These are phyloP conservation scores for Aspergillus cristatus DNA, from an alignment of 495 filamentous ascomycete species.

Conservation along the genomic window DNA sequence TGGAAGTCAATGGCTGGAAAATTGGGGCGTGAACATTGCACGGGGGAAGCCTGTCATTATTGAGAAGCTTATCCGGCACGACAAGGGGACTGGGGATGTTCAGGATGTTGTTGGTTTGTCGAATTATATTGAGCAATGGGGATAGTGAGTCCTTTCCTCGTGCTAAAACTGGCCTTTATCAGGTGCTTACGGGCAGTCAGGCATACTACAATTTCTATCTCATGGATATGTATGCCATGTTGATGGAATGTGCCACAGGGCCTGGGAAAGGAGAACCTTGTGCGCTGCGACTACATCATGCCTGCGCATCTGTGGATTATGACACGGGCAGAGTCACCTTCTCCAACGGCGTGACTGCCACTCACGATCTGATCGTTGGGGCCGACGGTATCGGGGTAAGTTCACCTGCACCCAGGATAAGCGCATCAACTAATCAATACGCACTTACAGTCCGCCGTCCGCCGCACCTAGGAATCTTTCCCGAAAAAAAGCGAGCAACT, in stretches of 20 bases:
- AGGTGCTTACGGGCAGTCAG: too few relatives aligned
- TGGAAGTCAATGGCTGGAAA: constrained; percentile 16
- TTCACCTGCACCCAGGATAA: neutral
- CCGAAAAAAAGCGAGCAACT: constrained; percentile 17
- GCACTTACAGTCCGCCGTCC: neutral
- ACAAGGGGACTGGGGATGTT: constrained; percentile 17
- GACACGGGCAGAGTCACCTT: constrained; percentile 15
- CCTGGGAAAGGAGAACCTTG: constrained; percentile 13
- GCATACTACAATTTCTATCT: constrained; percentile 26
- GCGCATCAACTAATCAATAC: neutral
- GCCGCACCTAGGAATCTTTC: constrained; percentile 14
- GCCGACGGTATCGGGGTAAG: constrained; percentile 22
- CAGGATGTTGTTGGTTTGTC: constrained; percentile 17
- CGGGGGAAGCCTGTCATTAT: constrained; percentile 20
- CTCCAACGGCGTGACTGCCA: constrained; percentile 10
- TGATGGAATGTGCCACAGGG: constrained; percentile 18
- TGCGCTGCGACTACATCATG: too few relatives aligned
- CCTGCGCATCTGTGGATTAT: constrained; percentile 10
- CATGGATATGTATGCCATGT: constrained; percentile 20
- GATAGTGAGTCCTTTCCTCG: neutral
- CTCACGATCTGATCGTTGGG: constrained; percentile 17
- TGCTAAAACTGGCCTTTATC: neutral
- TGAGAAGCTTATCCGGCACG: constrained; percentile 23
- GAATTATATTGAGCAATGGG: constrained; percentile 21
- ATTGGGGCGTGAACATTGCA: constrained; percentile 22